A percentile compares a stretch with the other conserved stretches of the same genome.
Evolutionary conservation across 192 early-diverging fungal genomes (phyloP).

Genomic region (Helicostylum pulchrum): DNA sequence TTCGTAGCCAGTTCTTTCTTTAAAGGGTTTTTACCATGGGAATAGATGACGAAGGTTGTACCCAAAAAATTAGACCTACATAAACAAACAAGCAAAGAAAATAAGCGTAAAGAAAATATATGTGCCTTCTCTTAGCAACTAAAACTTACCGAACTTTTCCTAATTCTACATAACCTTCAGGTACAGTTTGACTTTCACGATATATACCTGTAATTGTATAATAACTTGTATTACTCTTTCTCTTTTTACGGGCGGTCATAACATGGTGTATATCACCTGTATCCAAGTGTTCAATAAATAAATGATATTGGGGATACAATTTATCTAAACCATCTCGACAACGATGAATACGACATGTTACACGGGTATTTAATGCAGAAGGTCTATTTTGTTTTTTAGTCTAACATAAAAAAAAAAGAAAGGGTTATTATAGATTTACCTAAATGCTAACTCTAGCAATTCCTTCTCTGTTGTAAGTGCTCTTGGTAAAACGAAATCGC

Average conservation of each 20-base stretch:
- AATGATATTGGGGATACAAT: constrained; percentile 66
- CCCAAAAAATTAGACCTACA: constrained; percentile 79
- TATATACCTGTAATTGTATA: constrained; percentile 53
- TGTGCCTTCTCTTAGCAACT: too few relatives aligned
- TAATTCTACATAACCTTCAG: constrained; percentile 9
- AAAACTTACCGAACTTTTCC: constrained; percentile 30
- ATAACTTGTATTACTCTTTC: constrained; percentile 59
- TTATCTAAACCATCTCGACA: constrained; percentile 59
- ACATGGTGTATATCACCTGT: constrained; percentile 39
- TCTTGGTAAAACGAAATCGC: constrained; percentile 5
- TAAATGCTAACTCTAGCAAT: constrained; percentile 10
- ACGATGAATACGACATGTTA: constrained; percentile 67
- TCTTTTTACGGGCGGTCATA: constrained; percentile 66
- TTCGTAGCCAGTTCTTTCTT: constrained; percentile 22
- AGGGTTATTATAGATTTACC: not conserved
- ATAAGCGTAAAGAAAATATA: too few relatives aligned
- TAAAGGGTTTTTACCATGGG: constrained; percentile 46
- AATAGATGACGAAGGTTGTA: constrained; percentile 77
- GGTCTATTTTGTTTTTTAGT: constrained; percentile 47
- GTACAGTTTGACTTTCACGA: not conserved
- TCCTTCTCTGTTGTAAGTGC: constrained; percentile 8
- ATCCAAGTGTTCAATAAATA: constrained; percentile 67
- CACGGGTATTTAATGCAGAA: constrained; percentile 58
- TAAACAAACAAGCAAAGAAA: too few relatives aligned
- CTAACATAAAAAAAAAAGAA: not conserved